These are phyloP conservation scores for Macadamia integrifolia DNA, from an alignment of 164 flowering plant species.

Conservation along the genomic window DNA sequence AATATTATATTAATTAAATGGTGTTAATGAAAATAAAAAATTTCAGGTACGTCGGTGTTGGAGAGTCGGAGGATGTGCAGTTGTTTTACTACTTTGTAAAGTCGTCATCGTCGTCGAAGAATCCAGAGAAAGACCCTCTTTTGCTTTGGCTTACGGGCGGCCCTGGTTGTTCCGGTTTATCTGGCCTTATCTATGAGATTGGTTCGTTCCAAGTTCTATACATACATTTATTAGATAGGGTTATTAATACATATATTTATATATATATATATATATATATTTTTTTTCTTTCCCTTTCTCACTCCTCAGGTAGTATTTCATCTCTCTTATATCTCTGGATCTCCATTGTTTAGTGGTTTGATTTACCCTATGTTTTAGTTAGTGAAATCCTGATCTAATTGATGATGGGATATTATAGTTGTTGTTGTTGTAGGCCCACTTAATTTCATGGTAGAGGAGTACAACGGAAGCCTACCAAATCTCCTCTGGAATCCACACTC, in stretches of 20 bases:
- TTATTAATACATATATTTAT: no score
- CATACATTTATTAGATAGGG: no score
- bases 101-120: not conserved
- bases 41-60: not conserved
- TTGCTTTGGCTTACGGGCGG: conserved; percentile 54
- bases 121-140: conserved; percentile 30
- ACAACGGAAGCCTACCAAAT: conserved; percentile 38
- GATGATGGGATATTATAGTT: no score
- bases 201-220: conserved; percentile 17
- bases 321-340: no score
- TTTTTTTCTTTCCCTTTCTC: no score
- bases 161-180: conserved; percentile 44
- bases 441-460: conserved; percentile 16
- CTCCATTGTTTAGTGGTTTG: no score
- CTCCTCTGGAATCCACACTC: conserved; percentile 30
- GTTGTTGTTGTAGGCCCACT: conserved; percentile 36
- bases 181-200: conserved; percentile 30
- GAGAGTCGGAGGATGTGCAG: not conserved
- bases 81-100: not conserved
- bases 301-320: no score
- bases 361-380: no score
- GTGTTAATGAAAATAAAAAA: not conserved
- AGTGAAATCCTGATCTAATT: no score
- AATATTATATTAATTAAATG: no score
- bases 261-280: no score